Conservation (phyloP, 805 yeast genomes). For the Ogataea dorogensis region DNA sequence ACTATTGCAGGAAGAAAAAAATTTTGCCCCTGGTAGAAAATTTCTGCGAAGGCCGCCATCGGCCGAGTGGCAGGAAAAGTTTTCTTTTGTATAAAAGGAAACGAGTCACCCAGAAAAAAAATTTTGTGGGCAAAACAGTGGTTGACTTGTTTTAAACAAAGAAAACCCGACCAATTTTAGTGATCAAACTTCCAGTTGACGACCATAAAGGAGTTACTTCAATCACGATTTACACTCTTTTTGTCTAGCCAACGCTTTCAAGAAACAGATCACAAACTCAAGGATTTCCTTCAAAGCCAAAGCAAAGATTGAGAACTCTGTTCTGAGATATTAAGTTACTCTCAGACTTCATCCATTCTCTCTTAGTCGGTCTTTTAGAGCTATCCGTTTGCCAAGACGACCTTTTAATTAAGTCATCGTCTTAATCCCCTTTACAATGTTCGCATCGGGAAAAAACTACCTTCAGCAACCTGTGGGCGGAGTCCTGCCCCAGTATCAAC, state of each 20-base stretch:
- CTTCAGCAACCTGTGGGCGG: constrained; percentile 13
- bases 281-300: constrained; percentile 9
- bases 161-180: constrained; percentile 14
- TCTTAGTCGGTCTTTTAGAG: constrained; percentile 4
- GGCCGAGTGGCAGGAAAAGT: constrained; percentile 11
- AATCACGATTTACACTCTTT: constrained; percentile 11
- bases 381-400: constrained; percentile 27
- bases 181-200: constrained; percentile 18
- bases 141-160: constrained; percentile 12
- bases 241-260: constrained; percentile 16
- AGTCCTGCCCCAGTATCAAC: constrained; percentile 20
- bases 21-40: constrained; percentile 2
- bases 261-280: constrained; percentile 10
- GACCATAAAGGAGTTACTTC: constrained; percentile 11
- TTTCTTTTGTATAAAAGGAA: constrained; percentile 13
- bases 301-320: constrained; percentile 5
- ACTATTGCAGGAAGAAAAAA: constrained; percentile 2
- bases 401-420: constrained; percentile 45
- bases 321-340: constrained; percentile 28
- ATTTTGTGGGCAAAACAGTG: constrained; percentile 14
- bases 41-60: constrained; percentile 8
- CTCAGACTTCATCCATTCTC: constrained; percentile 8
- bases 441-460: constrained; percentile 15
- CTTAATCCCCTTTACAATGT: constrained; percentile 14
- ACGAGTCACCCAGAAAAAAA: constrained; percentile 13